Conservation (phyloP, 1,284 basidiomycete species). For the Apiotrichum siamense region DNA sequence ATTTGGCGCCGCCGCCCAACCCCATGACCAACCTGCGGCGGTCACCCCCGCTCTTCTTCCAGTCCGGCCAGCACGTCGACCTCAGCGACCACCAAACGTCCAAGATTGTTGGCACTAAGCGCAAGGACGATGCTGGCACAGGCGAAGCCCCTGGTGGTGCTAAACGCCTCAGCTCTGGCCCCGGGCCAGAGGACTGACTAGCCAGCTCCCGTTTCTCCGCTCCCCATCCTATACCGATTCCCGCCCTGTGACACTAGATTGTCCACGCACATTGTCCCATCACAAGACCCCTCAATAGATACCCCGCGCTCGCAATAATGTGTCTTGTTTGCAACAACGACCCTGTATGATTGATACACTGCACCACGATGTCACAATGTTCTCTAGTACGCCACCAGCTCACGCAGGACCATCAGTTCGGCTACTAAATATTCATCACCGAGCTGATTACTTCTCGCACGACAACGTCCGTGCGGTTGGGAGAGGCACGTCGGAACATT, state of each 20-base stretch:
- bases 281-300: no score
- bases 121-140: constrained; percentile 23
- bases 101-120: constrained; percentile 20
- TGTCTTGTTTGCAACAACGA: constrained; percentile 1
- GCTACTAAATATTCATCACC: no score
- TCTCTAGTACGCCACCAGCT: constrained; percentile 2
- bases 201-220: background rate
- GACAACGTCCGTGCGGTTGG: no score
- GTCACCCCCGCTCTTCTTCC: constrained; percentile 38
- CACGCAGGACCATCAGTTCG: no score
- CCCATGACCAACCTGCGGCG: constrained; percentile 26
- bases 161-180: constrained; percentile 34
- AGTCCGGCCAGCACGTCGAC: constrained; percentile 16
- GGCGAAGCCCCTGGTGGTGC: constrained; percentile 12
- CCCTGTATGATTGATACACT: constrained; percentile 4
- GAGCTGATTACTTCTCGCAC: no score
- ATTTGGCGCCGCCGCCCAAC: constrained; percentile 19
- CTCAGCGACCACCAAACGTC: background rate
- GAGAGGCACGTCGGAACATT: no score
- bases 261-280: background rate
- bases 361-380: constrained; percentile 3
- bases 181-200: constrained; percentile 12
- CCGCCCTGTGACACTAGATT: background rate
- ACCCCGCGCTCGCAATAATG: background rate
- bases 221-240: background rate